phyloP scores from a whole-genome alignment of 768 basidiomycete genomes.

The Lepiota brunneoincarnata region DNA sequence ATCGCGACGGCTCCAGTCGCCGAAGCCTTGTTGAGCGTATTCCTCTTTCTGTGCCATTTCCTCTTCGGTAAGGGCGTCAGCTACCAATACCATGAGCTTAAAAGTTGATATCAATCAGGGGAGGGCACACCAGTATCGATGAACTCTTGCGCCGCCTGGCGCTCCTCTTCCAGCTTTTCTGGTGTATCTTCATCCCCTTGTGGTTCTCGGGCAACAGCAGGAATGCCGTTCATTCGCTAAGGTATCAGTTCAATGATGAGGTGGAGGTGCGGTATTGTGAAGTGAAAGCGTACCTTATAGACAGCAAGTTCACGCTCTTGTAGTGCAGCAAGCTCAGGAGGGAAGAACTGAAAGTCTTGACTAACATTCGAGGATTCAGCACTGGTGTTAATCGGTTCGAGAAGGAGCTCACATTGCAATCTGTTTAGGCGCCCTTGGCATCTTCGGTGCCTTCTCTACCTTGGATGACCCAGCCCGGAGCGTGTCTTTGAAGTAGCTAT shows the following conservation, averaged over 20 bases:
- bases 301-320: slow-evolving; percentile 87
- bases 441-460: slow-evolving; percentile 75
- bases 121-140: slow-evolving; percentile 74
- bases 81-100: slow-evolving; percentile 35
- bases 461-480: slow-evolving; percentile 79
- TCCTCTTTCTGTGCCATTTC: slow-evolving; percentile 81
- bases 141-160: slow-evolving; percentile 72
- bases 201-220: slow-evolving; percentile 62
- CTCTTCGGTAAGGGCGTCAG: slow-evolving; percentile 88
- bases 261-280: not conserved
- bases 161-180: slow-evolving; percentile 83
- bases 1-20: slow-evolving; percentile 89
- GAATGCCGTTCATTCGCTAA: slow-evolving; percentile 65
- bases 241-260: not conserved
- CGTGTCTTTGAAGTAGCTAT: slow-evolving; percentile 93
- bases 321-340: slow-evolving; percentile 70
- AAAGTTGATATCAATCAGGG: not conserved
- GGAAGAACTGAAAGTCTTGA: slow-evolving; percentile 97
- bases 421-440: slow-evolving; percentile 87
- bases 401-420: slow-evolving; percentile 63
- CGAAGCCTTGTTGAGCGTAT: slow-evolving; percentile 76
- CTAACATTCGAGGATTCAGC: slow-evolving; percentile 31
- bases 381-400: not conserved
- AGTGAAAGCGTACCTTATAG: slow-evolving; percentile 53
- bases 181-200: slow-evolving; percentile 72